Conservation (phyloP, 768 basidiomycete species). For the Mycena latifolia region DNA sequence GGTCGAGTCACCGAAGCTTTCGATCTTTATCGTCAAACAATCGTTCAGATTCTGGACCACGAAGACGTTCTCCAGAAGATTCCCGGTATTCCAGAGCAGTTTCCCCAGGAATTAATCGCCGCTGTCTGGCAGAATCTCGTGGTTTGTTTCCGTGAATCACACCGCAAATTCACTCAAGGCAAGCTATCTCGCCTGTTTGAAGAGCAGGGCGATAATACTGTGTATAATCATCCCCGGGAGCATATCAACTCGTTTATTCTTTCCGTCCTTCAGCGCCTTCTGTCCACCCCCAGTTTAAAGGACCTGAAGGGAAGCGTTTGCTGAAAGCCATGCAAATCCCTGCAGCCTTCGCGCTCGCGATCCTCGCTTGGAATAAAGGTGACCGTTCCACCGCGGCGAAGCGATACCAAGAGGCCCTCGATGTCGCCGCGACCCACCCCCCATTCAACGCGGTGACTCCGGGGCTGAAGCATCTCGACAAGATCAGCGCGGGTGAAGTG, state of each 20-base stretch:
- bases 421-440: conserved; percentile 42
- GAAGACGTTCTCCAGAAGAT: conserved; percentile 40
- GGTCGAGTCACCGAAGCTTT: conserved; percentile 36
- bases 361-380: conserved; percentile 48
- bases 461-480: neutral
- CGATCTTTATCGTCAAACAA: conserved; percentile 42
- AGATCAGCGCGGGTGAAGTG: too few relatives aligned
- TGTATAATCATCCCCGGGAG: conserved; percentile 42
- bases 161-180: conserved; percentile 24
- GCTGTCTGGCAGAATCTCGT: conserved; percentile 44
- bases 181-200: too few relatives aligned
- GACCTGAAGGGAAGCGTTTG: conserved; percentile 38
- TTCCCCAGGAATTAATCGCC: conserved; percentile 41
- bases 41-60: conserved; percentile 45
- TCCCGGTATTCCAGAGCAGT: conserved; percentile 34
- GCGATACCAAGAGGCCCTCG: conserved; percentile 46
- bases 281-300: conserved; percentile 39
- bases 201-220: neutral
- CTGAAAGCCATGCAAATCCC: conserved; percentile 49
- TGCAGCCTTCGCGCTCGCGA: conserved; percentile 43
- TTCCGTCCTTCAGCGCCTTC: conserved; percentile 40
- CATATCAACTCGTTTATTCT: conserved; percentile 44
- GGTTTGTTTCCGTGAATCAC: conserved; percentile 40
- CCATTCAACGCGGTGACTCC: conserved; percentile 34
- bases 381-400: conserved; percentile 49